phyloP scores from a whole-genome alignment of 2,329 filamentous ascomycete species.

The Amphichorda felina region DNA sequence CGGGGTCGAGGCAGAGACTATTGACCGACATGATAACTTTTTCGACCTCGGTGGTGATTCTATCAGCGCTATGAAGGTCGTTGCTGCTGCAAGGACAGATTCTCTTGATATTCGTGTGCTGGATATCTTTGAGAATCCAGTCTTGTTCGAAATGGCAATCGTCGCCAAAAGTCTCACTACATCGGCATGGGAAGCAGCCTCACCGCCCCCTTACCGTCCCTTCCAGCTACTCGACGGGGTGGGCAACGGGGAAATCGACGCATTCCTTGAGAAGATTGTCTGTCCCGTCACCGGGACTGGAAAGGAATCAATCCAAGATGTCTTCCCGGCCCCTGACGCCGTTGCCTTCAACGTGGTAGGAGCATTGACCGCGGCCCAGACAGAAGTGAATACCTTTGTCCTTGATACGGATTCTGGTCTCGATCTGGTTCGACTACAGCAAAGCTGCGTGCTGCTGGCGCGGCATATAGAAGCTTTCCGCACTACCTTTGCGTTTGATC shows the following conservation, averaged over 20 bases:
- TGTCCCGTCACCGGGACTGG: slow-evolving; percentile 2
- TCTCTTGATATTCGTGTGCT: slow-evolving; percentile 4
- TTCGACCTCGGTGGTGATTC: slow-evolving; percentile 8
- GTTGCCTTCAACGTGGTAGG: slow-evolving; percentile 4
- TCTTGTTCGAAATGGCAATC: slow-evolving; percentile 5
- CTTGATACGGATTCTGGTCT: slow-evolving; percentile 3
- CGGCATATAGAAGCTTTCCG: slow-evolving; percentile 5
- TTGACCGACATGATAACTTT: slow-evolving; percentile 8
- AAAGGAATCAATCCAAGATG: slow-evolving; percentile 3
- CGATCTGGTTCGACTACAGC: slow-evolving; percentile 3
- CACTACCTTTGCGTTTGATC: slow-evolving; percentile 2
- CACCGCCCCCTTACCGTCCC: slow-evolving; percentile 1
- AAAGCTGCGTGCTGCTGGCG: slow-evolving; percentile 2
- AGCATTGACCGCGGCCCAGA: slow-evolving; percentile 3
- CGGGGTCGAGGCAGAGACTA: slow-evolving; percentile 4
- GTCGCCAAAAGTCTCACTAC: slow-evolving; percentile 1
- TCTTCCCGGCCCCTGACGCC: slow-evolving; percentile 4
- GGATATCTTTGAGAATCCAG: slow-evolving; percentile 6
- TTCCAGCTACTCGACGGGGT: slow-evolving; percentile 4
- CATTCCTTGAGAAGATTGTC: slow-evolving; percentile 3
- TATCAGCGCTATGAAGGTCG: slow-evolving; percentile 6
- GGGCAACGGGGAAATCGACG: slow-evolving; percentile 1
- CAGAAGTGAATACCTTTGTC: slow-evolving; percentile 4
- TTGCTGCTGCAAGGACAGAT: slow-evolving; percentile 4
- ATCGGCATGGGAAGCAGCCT: not conserved